These are phyloP conservation scores for Spiraea crenata DNA, from an alignment of 331 rosid genomes.

Conservation along the genomic window DNA sequence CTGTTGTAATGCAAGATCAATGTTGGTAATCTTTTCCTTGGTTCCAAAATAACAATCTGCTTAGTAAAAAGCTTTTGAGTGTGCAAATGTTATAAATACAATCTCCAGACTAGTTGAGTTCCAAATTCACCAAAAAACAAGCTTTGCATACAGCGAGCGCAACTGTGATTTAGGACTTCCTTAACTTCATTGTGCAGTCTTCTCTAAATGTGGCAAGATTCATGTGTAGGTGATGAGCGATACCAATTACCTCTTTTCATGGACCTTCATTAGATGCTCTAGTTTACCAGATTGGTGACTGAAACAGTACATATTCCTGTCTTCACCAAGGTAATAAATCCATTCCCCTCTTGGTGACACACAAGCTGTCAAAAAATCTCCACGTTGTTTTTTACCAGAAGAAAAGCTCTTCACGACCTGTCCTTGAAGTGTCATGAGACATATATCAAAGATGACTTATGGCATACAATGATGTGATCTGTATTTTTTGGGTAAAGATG, in stretches of 20 bases:
- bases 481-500: slow-evolving; percentile 71
- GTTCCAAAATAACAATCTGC: too few relatives aligned
- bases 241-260: slow-evolving; percentile 32
- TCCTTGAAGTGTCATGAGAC: slow-evolving; percentile 91
- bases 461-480: slow-evolving; percentile 78
- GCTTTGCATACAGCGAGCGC: background rate
- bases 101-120: background rate
- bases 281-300: slow-evolving; percentile 89
- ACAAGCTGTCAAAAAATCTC: slow-evolving; percentile 88
- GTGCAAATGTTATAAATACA: too few relatives aligned
- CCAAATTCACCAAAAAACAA: background rate
- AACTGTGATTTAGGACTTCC: slow-evolving; percentile 43
- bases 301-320: slow-evolving; percentile 96
- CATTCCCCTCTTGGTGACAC: slow-evolving; percentile 98
- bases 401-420: slow-evolving; percentile 99
- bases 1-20: background rate
- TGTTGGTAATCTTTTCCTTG: too few relatives aligned
- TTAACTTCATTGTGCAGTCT: slow-evolving; percentile 60
- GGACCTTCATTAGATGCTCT: slow-evolving; percentile 96
- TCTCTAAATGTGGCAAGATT: slow-evolving; percentile 84
- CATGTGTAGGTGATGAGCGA: slow-evolving; percentile 93
- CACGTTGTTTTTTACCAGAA: slow-evolving; percentile 97
- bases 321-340: slow-evolving; percentile 98
- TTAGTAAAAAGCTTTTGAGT: too few relatives aligned
- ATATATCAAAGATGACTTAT: slow-evolving; percentile 84